Conservation (phyloP, 108 stramenopile genomes). For the Stephanodiscus triporus region DNA sequence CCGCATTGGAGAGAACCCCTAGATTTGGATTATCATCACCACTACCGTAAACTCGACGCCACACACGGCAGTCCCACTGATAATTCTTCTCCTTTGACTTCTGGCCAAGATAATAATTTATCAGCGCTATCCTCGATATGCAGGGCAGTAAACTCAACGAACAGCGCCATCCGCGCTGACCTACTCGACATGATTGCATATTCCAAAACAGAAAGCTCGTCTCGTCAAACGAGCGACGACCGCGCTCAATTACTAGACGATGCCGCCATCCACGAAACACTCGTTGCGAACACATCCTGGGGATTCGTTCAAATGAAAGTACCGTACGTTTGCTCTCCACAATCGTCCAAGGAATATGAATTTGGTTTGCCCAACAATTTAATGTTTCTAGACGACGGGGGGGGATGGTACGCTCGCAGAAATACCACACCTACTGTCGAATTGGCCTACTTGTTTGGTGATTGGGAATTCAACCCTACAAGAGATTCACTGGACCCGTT, state of each 20-base stretch:
- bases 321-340: constrained; percentile 25
- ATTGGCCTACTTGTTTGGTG: constrained; percentile 10
- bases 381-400: constrained; percentile 48
- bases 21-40: constrained; percentile 7
- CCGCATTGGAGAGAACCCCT: constrained; percentile 34
- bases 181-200: constrained; percentile 24
- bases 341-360: constrained; percentile 37
- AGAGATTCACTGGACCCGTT: constrained; percentile 25
- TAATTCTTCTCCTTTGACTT: background rate
- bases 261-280: constrained; percentile 32
- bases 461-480: constrained; percentile 6
- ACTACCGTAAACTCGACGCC: background rate
- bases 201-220: constrained; percentile 3
- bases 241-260: constrained; percentile 6
- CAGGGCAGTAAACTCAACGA: constrained; percentile 1
- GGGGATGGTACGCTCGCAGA: constrained; percentile 46
- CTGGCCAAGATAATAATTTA: constrained; percentile 3
- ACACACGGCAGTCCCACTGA: background rate
- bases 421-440: constrained; percentile 31
- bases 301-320: constrained; percentile 48
- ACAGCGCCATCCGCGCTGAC: constrained; percentile 28
- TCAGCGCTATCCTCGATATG: background rate
- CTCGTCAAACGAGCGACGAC: background rate
- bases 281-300: constrained; percentile 50
- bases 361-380: constrained; percentile 44